Evolutionary conservation across 352 stramenopile genomes (phyloP).

Genomic region (Thalassiosira ordinaria): DNA sequence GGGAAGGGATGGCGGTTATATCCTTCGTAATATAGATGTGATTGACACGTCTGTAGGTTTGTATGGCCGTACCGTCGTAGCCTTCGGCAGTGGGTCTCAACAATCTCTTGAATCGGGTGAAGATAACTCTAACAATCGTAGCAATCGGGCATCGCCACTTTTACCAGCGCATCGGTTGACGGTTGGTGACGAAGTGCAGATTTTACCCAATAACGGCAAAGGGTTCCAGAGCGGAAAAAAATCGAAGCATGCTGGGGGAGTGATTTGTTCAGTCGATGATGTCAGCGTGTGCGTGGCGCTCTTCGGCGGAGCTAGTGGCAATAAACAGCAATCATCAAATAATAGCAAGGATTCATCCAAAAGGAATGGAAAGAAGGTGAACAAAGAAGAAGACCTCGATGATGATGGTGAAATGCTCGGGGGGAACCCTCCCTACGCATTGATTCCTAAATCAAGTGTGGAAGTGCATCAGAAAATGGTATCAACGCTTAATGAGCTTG

Average conservation of each 20-base stretch:
- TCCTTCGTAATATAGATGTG: constrained; percentile 57
- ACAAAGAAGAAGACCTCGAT: constrained; percentile 34
- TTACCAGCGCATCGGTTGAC: constrained; percentile 80
- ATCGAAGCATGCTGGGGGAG: constrained; percentile 47
- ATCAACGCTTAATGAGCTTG: constrained; percentile 62
- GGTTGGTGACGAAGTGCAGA: constrained; percentile 83
- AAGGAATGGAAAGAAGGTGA: constrained; percentile 35
- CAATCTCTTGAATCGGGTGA: constrained; percentile 5
- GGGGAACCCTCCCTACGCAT: constrained; percentile 55
- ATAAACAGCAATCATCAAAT: constrained; percentile 18
- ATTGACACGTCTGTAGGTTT: constrained; percentile 73
- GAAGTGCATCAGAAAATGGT: constrained; percentile 82
- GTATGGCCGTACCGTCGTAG: constrained; percentile 80
- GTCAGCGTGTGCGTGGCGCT: constrained; percentile 74
- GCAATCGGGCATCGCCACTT: constrained; percentile 9
- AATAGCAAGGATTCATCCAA: constrained; percentile 18
- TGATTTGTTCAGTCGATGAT: constrained; percentile 75
- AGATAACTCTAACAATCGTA: constrained; percentile 9
- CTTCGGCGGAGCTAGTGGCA: constrained; percentile 36
- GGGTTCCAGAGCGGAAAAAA: constrained; percentile 22
- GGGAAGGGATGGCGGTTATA: constrained; percentile 33
- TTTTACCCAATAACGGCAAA: constrained; percentile 66
- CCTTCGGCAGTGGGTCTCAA: constrained; percentile 45
- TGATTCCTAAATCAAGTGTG: constrained; percentile 75
- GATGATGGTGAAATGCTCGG: constrained; percentile 55